Evolutionary conservation across 306 rosid species (phyloP).

Genomic region (Abrus pulchellus): DNA sequence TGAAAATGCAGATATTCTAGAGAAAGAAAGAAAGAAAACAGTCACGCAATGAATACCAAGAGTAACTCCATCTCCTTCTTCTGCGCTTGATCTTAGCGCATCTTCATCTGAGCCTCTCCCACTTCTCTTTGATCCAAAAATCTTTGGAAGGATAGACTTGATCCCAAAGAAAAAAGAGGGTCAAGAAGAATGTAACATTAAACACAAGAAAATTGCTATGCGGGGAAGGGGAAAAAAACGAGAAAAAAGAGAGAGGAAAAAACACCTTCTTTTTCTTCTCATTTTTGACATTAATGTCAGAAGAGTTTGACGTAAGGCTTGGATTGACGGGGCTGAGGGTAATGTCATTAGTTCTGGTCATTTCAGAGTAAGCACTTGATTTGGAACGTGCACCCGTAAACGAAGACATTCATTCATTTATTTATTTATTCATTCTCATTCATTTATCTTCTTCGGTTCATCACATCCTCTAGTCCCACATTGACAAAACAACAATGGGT

Average conservation of each 20-base stretch:
- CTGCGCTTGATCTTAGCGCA: slow-evolving; percentile 42
- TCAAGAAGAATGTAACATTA: not conserved
- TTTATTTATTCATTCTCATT: slow-evolving; percentile 44
- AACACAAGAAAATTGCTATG: not conserved
- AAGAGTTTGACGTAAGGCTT: not conserved
- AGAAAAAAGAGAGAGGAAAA: not conserved
- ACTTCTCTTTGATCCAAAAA: slow-evolving; percentile 71
- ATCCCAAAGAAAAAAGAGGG: not conserved
- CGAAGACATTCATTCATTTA: slow-evolving; percentile 65
- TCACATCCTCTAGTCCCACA: not conserved
- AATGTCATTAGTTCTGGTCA: slow-evolving; percentile 57
- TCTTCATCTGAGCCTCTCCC: slow-evolving; percentile 69
- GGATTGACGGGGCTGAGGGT: slow-evolving; percentile 17
- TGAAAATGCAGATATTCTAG: slow-evolving; percentile 2
- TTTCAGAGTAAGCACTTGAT: slow-evolving; percentile 50
- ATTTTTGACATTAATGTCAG: slow-evolving; percentile 57
- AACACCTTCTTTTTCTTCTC: slow-evolving; percentile 78
- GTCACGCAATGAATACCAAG: slow-evolving; percentile 53
- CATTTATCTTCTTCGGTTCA: slow-evolving; percentile 9
- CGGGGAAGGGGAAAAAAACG: not conserved
- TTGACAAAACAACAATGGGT: not conserved
- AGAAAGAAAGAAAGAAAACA: not conserved
- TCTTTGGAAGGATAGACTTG: slow-evolving; percentile 81
- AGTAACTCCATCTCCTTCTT: slow-evolving; percentile 57
- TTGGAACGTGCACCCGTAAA: slow-evolving; percentile 41